Evolutionary conservation across 345 rosid species (phyloP).

Genomic region (Gossypium ekmanianum): DNA sequence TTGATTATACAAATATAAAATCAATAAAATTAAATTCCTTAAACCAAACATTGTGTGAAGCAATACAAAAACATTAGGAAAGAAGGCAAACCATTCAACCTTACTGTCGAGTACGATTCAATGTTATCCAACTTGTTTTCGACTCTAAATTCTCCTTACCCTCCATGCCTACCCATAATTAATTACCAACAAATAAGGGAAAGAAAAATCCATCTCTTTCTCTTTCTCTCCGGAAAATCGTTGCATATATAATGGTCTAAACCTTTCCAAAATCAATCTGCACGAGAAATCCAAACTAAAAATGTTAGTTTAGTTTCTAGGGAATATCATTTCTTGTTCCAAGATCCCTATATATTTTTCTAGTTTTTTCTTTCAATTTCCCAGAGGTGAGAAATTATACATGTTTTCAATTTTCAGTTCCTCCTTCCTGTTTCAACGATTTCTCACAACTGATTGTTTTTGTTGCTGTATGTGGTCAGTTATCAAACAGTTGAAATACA

Average conservation of each 20-base stretch:
- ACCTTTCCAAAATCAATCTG: not conserved
- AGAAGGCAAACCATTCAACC: not conserved
- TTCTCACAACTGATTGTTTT: not conserved
- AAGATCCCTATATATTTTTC: not conserved
- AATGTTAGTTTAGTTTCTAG: not conserved
- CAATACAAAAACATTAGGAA: no score
- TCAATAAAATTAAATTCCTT: no score
- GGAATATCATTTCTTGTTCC: no score
- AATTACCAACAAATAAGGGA: not conserved
- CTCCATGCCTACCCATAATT: conserved; percentile 8
- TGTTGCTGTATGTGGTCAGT: not conserved
- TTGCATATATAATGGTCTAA: conserved; percentile 3
- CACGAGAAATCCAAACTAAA: not conserved
- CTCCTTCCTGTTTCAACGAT: not conserved
- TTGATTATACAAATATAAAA: no score
- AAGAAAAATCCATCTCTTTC: not conserved
- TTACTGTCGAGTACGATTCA: not conserved
- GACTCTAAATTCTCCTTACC: conserved; percentile 19
- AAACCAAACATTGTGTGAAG: no score
- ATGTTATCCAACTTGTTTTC: conserved; percentile 16
- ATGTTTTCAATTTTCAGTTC: not conserved
- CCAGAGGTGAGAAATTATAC: not conserved
- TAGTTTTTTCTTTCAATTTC: not conserved
- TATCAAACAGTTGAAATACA: not conserved
- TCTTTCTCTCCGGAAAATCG: not conserved